Conservation (phyloP, 2,329 filamentous ascomycete genomes). For the Cercospora beticola region DNA sequence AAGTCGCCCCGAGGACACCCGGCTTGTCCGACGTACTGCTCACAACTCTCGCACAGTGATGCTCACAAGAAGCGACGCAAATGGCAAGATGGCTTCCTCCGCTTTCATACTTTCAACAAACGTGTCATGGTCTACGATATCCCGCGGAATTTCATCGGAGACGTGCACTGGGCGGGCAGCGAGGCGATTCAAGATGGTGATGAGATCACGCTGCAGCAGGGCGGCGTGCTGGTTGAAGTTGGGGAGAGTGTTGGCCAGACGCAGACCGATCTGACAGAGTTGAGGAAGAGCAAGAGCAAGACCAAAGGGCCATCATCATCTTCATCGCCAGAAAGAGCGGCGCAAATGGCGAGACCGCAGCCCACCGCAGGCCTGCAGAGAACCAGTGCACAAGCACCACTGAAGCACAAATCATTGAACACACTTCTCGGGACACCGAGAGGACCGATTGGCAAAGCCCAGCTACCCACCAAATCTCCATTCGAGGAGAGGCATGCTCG, state of each 20-base stretch:
- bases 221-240: slow-evolving; percentile 75
- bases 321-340: slow-evolving; percentile 20
- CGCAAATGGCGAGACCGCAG: slow-evolving; percentile 18
- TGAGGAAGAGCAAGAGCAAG: slow-evolving; percentile 68
- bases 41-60: slow-evolving; percentile 48
- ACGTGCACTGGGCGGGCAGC: slow-evolving; percentile 74
- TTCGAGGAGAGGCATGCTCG: slow-evolving; percentile 57
- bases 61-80: slow-evolving; percentile 82
- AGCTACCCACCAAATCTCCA: slow-evolving; percentile 60
- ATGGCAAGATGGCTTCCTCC: slow-evolving; percentile 89
- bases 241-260: slow-evolving; percentile 69
- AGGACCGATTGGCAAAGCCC: slow-evolving; percentile 62
- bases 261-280: slow-evolving; percentile 73
- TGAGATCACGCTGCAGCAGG: slow-evolving; percentile 74
- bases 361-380: slow-evolving; percentile 14
- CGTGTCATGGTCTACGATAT: slow-evolving; percentile 89
- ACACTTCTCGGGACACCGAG: slow-evolving; percentile 65
- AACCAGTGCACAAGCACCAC: slow-evolving; percentile 37
- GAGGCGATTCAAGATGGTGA: slow-evolving; percentile 75
- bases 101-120: slow-evolving; percentile 88
- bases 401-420: slow-evolving; percentile 60
- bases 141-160: slow-evolving; percentile 75
- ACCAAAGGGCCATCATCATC: not conserved
- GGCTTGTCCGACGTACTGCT: not conserved
- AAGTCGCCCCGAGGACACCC: not conserved